Base-by-base conservation (phyloP, 148 eudicot genomes). In the Suaeda aralocaspica region DNA sequence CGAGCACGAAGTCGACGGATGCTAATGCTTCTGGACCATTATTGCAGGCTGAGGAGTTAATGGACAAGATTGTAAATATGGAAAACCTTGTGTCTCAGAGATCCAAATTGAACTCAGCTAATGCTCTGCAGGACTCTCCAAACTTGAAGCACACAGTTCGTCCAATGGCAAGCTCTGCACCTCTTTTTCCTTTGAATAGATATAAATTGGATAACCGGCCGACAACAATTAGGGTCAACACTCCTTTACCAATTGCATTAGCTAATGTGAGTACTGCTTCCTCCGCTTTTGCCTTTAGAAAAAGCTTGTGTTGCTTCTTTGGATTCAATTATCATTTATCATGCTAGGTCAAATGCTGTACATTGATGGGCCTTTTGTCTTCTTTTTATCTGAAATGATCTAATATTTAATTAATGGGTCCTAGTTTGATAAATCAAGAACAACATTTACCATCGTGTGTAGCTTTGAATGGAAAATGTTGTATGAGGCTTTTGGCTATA, bases 191-290 rank as follows among this genome's bases (percentile, higher is more conserved):
- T 68, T 53, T 72, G 60, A 87, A 86, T 74, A 78, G 88, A 82
- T 90, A 85, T 81, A 91, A 88, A 76, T 67, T 93, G 84, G 98
- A 93, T 77, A 90, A 91, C 79, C 92, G 95, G 26, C 92, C 98
- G 26, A 85, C 88, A 9, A 62, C 87, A 5, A 90, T 93, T 71
- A 88, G 73, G 77, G 72, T 93, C 24, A 30, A 74, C 49, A 78
- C 92, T 64, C 91, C 95, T 77, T 80, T 93, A 71, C 98, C 98
- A 39, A 24, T 63, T 30, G 83, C 80, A 68, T 84, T 93, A 68
- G 87, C 84, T 58, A 80, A 91, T 81, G 98, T 93, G 81, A 90
- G 82, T 78, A 51, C 45, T 26, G 25, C 71, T 63, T 46, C 33
- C 58, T 13, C 53, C 18, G 34, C 45, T 60, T 29, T 11, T 29